phyloP scores from a whole-genome alignment of 129 eudicot species.

The Artemisia tridentata region DNA sequence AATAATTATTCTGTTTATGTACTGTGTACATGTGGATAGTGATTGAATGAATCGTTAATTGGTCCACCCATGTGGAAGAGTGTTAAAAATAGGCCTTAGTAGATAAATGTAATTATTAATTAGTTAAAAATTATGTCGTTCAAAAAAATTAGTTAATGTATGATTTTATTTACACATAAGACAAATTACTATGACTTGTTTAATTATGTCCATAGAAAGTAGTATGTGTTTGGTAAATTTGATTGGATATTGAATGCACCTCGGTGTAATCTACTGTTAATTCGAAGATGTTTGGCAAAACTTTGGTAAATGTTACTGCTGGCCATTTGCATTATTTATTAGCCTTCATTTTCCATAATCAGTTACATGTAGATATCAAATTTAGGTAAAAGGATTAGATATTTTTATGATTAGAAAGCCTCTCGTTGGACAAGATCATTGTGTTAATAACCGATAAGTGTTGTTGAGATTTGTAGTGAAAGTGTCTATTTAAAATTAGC shows the following conservation, averaged over 20 bases:
- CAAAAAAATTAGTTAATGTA: too few relatives aligned
- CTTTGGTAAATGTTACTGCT: conserved; percentile 10
- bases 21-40: too few relatives aligned
- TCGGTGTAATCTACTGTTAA: background rate
- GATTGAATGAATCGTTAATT: too few relatives aligned
- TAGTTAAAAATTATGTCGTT: too few relatives aligned
- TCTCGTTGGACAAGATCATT: too few relatives aligned
- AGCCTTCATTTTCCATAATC: background rate
- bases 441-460: too few relatives aligned
- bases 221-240: conserved; percentile 11
- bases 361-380: background rate
- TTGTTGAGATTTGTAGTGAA: too few relatives aligned
- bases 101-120: too few relatives aligned
- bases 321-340: conserved; percentile 5
- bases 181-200: background rate
- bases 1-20: too few relatives aligned
- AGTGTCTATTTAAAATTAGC: too few relatives aligned
- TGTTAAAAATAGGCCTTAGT: too few relatives aligned
- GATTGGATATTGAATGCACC: conserved; percentile 27
- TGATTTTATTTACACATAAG: background rate
- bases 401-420: background rate
- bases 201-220: background rate
- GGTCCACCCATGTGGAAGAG: too few relatives aligned
- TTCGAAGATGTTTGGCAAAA: conserved; percentile 13
- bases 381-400: background rate